Base-by-base conservation (phyloP, 176 grass and related monocot species). In the Eragrostis curvula region DNA sequence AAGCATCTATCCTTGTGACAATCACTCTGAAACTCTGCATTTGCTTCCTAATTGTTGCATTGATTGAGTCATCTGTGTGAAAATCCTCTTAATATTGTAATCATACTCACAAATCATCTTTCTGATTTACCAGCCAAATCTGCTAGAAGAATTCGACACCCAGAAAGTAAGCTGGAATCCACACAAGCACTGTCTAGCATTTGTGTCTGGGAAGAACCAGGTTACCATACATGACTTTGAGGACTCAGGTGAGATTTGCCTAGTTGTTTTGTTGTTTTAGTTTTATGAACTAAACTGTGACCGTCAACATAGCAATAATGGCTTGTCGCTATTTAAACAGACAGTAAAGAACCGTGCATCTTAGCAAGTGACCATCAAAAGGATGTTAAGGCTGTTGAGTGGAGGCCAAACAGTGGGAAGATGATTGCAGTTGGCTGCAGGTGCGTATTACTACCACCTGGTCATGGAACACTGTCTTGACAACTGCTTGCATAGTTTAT, bases 341-440 rank as follows among this genome's bases (percentile, higher is more conserved):
- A 95, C 86, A 57, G 83, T 74, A 98, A 98, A 98, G 96, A 98
- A 80, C 78, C 85, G 20, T 91, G 76, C 68, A 73, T 95, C 84
- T 85, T 98, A 75, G 90, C 84, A 27, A 95, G 87, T 25, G 92
- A 93, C 63, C 86, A 78, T 68, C 95, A 93, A 87, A 89, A 65
- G 79, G 86, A 91, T 58, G 82, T 93, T 67, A 95, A 88, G 86
- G 76, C 92, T 77, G 76, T 98, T 50, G 92, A 84, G 48, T 98
- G 96, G 96, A 95, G 92, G 80, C 92, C 90, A 75, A 98, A 98
- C 47, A 93, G 96, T 70, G 96, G 96, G 71, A 98, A 88, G 90
- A 93, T 93, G 90, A 90, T 98, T 62, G 87, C 96, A 70, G 79
- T 91, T 85, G 92, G 86, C 60, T 98, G 92, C 88, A 98, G 88